Base-by-base conservation (phyloP, 495 filamentous ascomycete genomes). In the Clohesyomyces aquaticus region DNA sequence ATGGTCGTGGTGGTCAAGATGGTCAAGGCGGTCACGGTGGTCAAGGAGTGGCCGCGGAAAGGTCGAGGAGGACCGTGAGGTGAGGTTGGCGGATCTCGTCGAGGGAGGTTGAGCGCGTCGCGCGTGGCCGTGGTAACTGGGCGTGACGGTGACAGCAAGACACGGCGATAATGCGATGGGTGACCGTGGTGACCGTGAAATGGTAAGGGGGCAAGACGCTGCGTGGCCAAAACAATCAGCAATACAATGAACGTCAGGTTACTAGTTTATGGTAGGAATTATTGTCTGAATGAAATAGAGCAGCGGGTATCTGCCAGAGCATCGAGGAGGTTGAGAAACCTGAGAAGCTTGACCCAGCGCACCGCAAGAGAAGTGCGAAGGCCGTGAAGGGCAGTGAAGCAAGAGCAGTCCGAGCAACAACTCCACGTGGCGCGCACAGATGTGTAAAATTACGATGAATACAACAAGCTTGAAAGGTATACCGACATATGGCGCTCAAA, bases 391-490 rank as follows among this genome's bases (percentile, higher is more conserved):
- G 6, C 6, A 38, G 32, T 38, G 32, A 6, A 38, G 32, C 32
- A 38, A 14, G 32, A 38, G 32, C 32, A 38, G 32, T 14, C 32
- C 32, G 14, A 6, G 32, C 32, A 38, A 38, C 45, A 23, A 48
- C 45, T 48, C 4, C n/a, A n/a, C 9, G n/a, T 9, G 9, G 45
- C 45, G 6, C 45, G n/a, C 22, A 23, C 45, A 48, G n/a, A 48
- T 48, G 18, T 48, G n/a, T n/a, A n/a, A 19, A 48, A 48, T 48
- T 48, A 48, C n/a, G 45, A 19, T 19, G 45, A 48, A 8, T 18
- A 48, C 6, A 48, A 48, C 6, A 18, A 18, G 22, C n/a, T 48
- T 4, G 6, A 23, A 48, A 19, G 22, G 45, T 18, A 19, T 48
- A 48, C 45, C 6, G 18, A 18, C n/a, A 6, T 18, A 9, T n/a